These are phyloP conservation scores for Achaetomiella virescens DNA, from an alignment of 495 filamentous ascomycete species.

Conservation along the genomic window DNA sequence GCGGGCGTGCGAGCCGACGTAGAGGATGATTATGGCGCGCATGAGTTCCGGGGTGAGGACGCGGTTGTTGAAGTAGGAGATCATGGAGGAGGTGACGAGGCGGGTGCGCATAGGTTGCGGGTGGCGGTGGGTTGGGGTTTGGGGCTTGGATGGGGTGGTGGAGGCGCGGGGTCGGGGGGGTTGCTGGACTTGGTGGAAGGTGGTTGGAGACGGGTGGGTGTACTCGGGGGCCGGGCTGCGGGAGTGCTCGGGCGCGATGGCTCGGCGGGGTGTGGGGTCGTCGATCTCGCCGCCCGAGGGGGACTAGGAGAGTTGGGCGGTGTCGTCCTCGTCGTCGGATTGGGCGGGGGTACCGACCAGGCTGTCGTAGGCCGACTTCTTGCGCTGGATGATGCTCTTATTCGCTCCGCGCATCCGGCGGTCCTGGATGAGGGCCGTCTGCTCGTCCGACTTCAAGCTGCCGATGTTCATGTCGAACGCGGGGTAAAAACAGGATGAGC, in stretches of 20 bases:
- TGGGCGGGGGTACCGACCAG: constrained; percentile 58
- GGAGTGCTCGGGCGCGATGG: constrained; percentile 9
- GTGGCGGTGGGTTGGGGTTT: constrained; percentile 17
- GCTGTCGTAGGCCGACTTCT: constrained; percentile 58
- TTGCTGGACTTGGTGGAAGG: constrained; percentile 23
- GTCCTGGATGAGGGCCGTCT: constrained; percentile 89
- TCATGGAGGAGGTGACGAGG: constrained; percentile 88
- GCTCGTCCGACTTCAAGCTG: constrained; percentile 98
- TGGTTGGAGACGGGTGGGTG: constrained; percentile 35
- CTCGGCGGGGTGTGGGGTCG: neutral
- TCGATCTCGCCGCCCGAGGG: constrained; percentile 3
- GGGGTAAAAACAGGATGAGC: constrained; percentile 80
- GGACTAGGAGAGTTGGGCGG: constrained; percentile 15
- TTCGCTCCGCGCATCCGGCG: constrained; percentile 71
- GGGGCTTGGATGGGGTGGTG: neutral
- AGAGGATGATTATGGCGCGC: constrained; percentile 97
- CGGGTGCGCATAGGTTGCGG: constrained; percentile 56
- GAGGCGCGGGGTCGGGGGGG: neutral
- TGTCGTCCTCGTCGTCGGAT: constrained; percentile 55
- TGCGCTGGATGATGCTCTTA: constrained; percentile 63
- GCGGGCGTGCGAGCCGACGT: constrained; percentile 85
- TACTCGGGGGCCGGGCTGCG: constrained; percentile 38
- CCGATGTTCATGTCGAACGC: constrained; percentile 90
- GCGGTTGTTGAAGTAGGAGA: constrained; percentile 94
- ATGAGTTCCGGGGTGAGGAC: constrained; percentile 97